Conservation (phyloP, 192 early-diverging fungal genomes). For the Coemansia interrupta region DNA sequence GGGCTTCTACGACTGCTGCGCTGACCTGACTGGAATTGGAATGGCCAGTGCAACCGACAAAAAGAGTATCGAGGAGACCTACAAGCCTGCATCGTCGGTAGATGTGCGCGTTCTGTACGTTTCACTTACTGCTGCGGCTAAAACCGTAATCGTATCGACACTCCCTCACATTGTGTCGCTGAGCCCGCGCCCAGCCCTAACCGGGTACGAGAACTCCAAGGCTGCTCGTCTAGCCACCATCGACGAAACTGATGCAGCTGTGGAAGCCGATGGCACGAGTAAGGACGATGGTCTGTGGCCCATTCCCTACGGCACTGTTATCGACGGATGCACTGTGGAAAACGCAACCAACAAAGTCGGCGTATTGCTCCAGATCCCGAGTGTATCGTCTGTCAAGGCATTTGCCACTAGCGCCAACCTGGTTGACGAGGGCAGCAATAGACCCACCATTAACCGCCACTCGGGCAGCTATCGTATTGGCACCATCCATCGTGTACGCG, state of each 20-base stretch:
- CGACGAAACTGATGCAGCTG: conserved; percentile 1
- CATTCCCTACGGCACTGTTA: conserved; percentile 68
- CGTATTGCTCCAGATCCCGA: conserved; percentile 58
- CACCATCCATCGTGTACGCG: conserved; percentile 69
- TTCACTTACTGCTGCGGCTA: conserved; percentile 62
- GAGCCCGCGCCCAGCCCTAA: conserved; percentile 31
- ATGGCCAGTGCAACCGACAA: conserved; percentile 55
- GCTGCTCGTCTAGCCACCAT: conserved; percentile 23
- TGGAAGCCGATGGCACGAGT: conserved; percentile 11
- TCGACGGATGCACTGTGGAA: conserved; percentile 62
- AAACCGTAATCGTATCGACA: conserved; percentile 59
- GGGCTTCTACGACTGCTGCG: conserved; percentile 76
- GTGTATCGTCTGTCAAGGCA: conserved; percentile 13
- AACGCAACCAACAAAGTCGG: conserved; percentile 63
- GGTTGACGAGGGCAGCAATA: conserved; percentile 60
- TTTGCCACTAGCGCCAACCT: conserved; percentile 60
- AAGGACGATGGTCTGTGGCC: conserved; percentile 49
- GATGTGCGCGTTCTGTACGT: conserved; percentile 72
- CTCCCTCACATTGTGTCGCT: conserved; percentile 59
- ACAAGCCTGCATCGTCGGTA: conserved; percentile 61
- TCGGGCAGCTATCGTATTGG: conserved; percentile 62
- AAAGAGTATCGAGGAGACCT: conserved; percentile 55
- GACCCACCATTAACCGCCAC: conserved; percentile 48
- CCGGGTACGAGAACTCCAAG: conserved; percentile 36
- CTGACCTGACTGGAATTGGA: conserved; percentile 52